phyloP scores from a whole-genome alignment of 345 rosid species.

The Reutealis trisperma region DNA sequence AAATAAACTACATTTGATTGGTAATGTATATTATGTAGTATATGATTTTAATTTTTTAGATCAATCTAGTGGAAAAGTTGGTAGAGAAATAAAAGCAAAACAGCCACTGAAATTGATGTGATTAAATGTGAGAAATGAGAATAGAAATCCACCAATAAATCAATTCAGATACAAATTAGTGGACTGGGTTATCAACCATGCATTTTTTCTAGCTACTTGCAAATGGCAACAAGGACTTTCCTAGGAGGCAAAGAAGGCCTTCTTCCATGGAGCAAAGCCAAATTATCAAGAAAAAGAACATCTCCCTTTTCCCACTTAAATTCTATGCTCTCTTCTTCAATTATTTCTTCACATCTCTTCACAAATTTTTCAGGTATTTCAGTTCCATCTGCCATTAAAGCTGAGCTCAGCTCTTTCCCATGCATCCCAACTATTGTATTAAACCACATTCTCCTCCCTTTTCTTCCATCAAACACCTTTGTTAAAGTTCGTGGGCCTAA shows the following conservation, averaged over 20 bases:
- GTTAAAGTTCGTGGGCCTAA: slow-evolving; percentile 46
- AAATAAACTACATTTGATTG: too few relatives aligned
- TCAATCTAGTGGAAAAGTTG: too few relatives aligned
- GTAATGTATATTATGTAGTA: too few relatives aligned
- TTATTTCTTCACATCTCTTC: slow-evolving; percentile 57
- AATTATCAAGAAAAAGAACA: slow-evolving; percentile 61
- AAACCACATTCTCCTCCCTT: slow-evolving; percentile 75
- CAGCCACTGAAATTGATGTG: too few relatives aligned
- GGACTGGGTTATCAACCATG: too few relatives aligned
- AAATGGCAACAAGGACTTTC: slow-evolving; percentile 56
- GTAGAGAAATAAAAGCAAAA: too few relatives aligned
- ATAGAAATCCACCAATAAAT: too few relatives aligned
- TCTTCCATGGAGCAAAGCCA: slow-evolving; percentile 68
- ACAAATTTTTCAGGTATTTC: slow-evolving; percentile 48
- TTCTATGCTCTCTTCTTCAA: slow-evolving; percentile 74
- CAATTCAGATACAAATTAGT: too few relatives aligned
- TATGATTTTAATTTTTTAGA: too few relatives aligned
- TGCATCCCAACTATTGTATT: slow-evolving; percentile 64
- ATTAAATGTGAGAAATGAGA: too few relatives aligned
- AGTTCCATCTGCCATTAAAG: slow-evolving; percentile 58
- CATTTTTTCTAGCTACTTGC: slow-evolving; percentile 43
- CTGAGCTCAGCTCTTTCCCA: slow-evolving; percentile 63
- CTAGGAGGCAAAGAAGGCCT: slow-evolving; percentile 64
- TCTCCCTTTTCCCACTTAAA: slow-evolving; percentile 74
- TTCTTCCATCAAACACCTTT: slow-evolving; percentile 62